phyloP scores from a whole-genome alignment of 1,284 basidiomycete species.

The Apiotrichum gracile region DNA sequence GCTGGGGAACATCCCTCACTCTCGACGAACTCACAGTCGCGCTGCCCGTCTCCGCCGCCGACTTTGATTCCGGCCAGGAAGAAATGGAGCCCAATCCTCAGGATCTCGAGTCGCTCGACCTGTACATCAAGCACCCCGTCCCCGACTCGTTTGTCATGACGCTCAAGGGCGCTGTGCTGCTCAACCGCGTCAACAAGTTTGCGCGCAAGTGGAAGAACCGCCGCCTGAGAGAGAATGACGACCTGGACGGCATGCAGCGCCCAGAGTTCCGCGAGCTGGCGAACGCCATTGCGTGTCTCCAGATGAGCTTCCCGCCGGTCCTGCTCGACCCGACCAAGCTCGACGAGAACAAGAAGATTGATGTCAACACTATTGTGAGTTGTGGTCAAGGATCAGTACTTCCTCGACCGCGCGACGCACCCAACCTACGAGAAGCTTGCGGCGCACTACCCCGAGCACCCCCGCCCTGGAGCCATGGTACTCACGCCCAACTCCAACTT shows the following conservation, averaged over 20 bases:
- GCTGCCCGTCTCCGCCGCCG: constrained; percentile 34
- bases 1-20: constrained; percentile 43
- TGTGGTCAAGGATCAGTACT: too few species aligned
- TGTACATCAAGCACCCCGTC: constrained; percentile 44
- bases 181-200: constrained; percentile 37
- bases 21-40: constrained; percentile 44
- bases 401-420: constrained; percentile 37
- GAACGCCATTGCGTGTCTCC: constrained; percentile 39
- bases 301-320: constrained; percentile 39
- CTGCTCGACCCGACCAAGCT: constrained; percentile 25
- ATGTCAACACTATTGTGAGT: constrained; percentile 38
- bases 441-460: constrained; percentile 43
- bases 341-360: constrained; percentile 22
- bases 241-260: constrained; percentile 38
- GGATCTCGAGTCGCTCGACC: constrained; percentile 41
- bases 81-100: constrained; percentile 42
- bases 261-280: constrained; percentile 44
- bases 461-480: constrained; percentile 33
- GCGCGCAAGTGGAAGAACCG: constrained; percentile 43
- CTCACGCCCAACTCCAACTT: constrained; percentile 29
- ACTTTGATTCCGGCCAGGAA: constrained; percentile 29
- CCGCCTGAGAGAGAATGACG: constrained; percentile 36
- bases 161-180: constrained; percentile 30
- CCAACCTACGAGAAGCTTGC: constrained; percentile 38
- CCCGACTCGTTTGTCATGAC: constrained; percentile 40